These are phyloP conservation scores for Dryas alaskensis DNA, from an alignment of 306 rosid genomes.

Conservation along the genomic window DNA sequence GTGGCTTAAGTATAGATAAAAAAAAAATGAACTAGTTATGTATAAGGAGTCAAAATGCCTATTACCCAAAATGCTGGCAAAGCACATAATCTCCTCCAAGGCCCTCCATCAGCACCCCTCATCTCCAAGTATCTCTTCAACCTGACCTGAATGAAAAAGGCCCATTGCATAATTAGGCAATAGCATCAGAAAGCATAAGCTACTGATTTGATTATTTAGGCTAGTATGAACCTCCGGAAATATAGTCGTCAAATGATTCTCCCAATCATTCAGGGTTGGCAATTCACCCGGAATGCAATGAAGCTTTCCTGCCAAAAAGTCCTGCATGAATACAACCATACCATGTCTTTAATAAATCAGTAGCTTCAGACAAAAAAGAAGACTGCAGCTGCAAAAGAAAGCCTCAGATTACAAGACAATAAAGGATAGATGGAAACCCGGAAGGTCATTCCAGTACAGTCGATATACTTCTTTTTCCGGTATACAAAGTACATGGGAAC, in stretches of 20 bases:
- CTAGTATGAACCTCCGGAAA: constrained; percentile 75
- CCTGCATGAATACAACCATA: constrained; percentile 44
- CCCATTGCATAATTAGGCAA: constrained; percentile 21
- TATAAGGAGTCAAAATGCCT: constrained; percentile 20
- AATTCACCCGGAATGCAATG: constrained; percentile 82
- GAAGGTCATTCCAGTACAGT: constrained; percentile 94
- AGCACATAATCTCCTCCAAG: constrained; percentile 99
- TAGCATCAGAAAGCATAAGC: constrained; percentile 22
- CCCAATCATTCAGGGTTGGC: constrained; percentile 96
- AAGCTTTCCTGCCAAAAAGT: constrained; percentile 85
- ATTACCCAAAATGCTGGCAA: constrained; percentile 97
- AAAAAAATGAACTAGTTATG: not conserved
- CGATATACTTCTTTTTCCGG: constrained; percentile 70
- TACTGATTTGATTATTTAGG: constrained; percentile 2
- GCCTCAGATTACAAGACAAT: constrained; percentile 15
- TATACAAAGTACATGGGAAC: constrained; percentile 97
- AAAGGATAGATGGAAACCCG: constrained; percentile 65
- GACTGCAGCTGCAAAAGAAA: constrained; percentile 1
- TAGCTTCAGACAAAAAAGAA: not conserved
- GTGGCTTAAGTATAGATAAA: not conserved
- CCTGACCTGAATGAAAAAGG: constrained; percentile 66
- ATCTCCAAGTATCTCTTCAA: constrained; percentile 97
- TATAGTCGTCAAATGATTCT: constrained; percentile 94
- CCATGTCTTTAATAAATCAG: not conserved
- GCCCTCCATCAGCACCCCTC: constrained; percentile 99